Conservation (phyloP, 148 eudicot species). For the Rheum nobile region DNA sequence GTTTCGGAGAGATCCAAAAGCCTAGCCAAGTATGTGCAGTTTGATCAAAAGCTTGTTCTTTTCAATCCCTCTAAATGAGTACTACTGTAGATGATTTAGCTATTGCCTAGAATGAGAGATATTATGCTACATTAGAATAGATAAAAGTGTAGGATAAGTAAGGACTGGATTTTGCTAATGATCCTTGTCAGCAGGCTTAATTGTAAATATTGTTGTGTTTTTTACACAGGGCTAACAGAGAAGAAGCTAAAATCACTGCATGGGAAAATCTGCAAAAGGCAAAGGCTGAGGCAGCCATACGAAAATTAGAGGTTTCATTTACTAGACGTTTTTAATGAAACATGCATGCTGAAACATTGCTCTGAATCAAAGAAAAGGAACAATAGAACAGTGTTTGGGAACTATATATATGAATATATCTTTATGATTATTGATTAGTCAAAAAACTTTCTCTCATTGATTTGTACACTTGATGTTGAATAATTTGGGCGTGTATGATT, state of each 20-base stretch:
- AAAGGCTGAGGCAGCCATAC: slow-evolving; percentile 89
- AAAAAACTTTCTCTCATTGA: neutral
- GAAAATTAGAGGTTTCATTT: slow-evolving; percentile 72
- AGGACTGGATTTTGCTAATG: neutral
- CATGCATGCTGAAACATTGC: neutral
- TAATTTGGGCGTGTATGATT: slow-evolving; percentile 8
- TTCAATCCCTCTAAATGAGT: neutral
- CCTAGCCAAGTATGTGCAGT: slow-evolving; percentile 48
- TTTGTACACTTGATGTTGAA: neutral
- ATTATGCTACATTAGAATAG: neutral
- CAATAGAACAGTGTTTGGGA: neutral
- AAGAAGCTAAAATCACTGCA: slow-evolving; percentile 83
- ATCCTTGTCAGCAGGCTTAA: neutral
- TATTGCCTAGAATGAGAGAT: neutral
- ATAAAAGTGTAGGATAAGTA: neutral
- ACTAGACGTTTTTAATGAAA: neutral
- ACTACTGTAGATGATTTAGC: neutral
- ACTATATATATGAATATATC: neutral
- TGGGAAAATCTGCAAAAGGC: slow-evolving; percentile 99
- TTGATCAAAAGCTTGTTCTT: neutral
- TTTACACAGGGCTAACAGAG: slow-evolving; percentile 54
- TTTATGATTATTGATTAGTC: neutral
- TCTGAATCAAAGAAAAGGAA: neutral
- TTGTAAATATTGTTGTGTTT: neutral
- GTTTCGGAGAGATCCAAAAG: slow-evolving; percentile 47